Evolutionary conservation across 495 filamentous ascomycete genomes (phyloP).

Genomic region (Aspergillus campestris): DNA sequence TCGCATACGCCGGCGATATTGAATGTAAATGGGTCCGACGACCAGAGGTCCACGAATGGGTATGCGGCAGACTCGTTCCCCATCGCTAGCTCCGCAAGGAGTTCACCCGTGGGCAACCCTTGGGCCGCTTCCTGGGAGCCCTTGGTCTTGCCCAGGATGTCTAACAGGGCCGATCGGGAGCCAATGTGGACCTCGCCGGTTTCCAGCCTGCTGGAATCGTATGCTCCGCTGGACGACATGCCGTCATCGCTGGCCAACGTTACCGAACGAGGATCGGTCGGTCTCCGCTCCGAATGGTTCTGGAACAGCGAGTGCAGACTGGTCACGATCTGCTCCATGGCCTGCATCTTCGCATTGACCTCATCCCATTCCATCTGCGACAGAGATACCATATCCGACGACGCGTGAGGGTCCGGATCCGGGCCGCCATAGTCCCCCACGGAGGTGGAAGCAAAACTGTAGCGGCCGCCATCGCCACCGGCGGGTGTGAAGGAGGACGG

Average conservation of each 20-base stretch:
- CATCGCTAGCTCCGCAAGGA: constrained; percentile 71
- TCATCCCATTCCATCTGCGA: constrained; percentile 39
- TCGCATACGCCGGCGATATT: constrained; percentile 61
- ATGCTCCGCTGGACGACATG: constrained; percentile 33
- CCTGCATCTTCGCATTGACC: constrained; percentile 35
- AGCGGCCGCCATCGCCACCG: constrained; percentile 5
- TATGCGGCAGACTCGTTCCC: constrained; percentile 74
- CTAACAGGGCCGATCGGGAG: constrained; percentile 45
- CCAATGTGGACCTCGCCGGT: constrained; percentile 50
- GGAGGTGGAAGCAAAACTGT: constrained; percentile 4
- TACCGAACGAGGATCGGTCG: constrained; percentile 8
- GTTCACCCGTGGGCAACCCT: constrained; percentile 65
- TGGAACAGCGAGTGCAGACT: constrained; percentile 32
- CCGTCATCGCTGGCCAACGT: constrained; percentile 6
- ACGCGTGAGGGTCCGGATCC: constrained; percentile 10
- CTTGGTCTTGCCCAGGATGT: constrained; percentile 37
- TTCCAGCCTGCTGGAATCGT: constrained; percentile 36
- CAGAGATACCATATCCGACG: constrained; percentile 27
- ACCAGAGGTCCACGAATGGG: constrained; percentile 62
- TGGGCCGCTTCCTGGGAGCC: constrained; percentile 28
- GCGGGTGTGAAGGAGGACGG: constrained; percentile 1
- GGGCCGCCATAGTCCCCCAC: neutral
- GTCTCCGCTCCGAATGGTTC: constrained; percentile 20
- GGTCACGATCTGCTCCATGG: constrained; percentile 36
- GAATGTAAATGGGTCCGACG: constrained; percentile 55